phyloP scores from a whole-genome alignment of 78 protist genomes.

The Goniomonas avonlea region DNA sequence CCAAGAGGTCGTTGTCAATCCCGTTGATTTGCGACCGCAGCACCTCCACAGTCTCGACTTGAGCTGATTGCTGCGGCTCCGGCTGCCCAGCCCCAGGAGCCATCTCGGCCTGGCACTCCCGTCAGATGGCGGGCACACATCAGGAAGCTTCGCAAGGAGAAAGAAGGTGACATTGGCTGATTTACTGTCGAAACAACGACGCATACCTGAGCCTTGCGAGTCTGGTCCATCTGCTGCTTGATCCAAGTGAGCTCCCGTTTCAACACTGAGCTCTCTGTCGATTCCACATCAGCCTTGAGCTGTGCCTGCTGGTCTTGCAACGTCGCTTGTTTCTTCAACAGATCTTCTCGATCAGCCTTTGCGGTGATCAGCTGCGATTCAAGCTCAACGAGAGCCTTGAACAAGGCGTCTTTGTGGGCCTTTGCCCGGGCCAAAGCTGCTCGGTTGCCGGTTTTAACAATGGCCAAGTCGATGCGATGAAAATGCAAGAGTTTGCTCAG shows the following conservation, averaged over 20 bases:
- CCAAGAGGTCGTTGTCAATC: background rate
- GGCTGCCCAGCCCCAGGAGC: background rate
- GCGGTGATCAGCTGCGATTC: background rate
- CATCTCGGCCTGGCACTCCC: background rate
- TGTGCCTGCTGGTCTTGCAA: background rate
- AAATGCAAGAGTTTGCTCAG: background rate
- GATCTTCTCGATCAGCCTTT: background rate
- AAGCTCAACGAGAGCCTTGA: constrained; percentile 3
- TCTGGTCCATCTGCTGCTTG: background rate
- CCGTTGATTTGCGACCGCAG: background rate
- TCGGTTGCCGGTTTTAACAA: constrained; percentile 14
- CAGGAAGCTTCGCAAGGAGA: no score
- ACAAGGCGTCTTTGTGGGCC: constrained; percentile 5
- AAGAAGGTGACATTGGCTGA: no score
- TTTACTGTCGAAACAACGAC: background rate
- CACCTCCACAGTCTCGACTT: background rate
- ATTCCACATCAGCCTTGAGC: background rate
- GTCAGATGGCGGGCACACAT: no score
- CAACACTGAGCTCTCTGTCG: background rate
- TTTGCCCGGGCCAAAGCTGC: background rate
- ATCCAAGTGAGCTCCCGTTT: background rate
- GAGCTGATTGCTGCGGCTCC: background rate
- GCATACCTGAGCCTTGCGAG: background rate
- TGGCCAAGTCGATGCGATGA: background rate
- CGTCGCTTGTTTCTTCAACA: background rate